Evolutionary conservation across 169 alveolate genomes (phyloP), one percentile per base, ranked within the genome.

Genomic region (Toxoplasma gondii): DNA sequence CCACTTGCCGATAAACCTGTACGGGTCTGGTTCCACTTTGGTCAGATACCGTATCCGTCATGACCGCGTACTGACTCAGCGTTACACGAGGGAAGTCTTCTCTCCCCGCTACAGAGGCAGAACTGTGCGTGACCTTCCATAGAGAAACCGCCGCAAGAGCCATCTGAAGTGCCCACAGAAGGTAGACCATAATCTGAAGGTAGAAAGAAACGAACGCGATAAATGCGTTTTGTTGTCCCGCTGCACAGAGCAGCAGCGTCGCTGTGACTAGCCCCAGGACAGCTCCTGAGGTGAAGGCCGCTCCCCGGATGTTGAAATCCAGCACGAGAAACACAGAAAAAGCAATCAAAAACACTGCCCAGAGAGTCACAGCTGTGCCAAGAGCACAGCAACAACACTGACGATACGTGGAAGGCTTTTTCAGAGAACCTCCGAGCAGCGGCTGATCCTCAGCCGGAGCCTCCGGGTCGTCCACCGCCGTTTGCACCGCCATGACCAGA

Each of bases 301-400:
- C 95, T 17, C 95, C 95, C 7, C 90, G 80, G 29, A 93, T 88
- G 64, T 93, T 93, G 69, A 86, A 86, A 24, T 93, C 95, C 29
- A 93, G 74, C 29, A 93, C 69, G 67, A 88, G 53, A 39, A 80
- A 93, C 0, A 91, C 82, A 34, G 95, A 93, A 29, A 87, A 45
- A 31, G 91, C 95, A 88, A 93, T 41, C 43, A 93, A 88, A 39
- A 93, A 93, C 70, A 93, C 95, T 54, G 95, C 92, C 95, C 95
- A 93, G 53, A 87, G 82, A 19, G 93, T 93, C 93, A 93, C 95
- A 44, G 86, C 74, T 58, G 95, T 93, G 16, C 95, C 93, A 1
- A 93, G 91, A 24, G 95, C 67, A 45, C 95, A 93, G 54, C 95
- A 93, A 88, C 92, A 88, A 31, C 92, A 93, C 80, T 93, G 95